Conservation (phyloP, 768 basidiomycete species). For the Termitomyces sp. region DNA sequence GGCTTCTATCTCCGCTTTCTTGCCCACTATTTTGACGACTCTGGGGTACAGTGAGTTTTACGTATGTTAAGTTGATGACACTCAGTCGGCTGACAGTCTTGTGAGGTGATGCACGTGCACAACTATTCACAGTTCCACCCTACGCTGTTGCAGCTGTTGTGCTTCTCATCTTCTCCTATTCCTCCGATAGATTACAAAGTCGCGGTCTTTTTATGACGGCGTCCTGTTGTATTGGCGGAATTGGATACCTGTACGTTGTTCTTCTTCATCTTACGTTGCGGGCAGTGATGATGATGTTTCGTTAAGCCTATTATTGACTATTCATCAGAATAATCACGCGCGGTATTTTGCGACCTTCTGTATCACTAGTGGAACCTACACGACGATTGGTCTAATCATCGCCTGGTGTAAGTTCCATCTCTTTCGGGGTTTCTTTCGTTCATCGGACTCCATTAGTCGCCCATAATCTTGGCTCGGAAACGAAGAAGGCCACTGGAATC, state of each 20-base stretch:
- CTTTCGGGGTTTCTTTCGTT: neutral
- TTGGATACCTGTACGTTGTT: slow-evolving; percentile 59
- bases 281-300: neutral
- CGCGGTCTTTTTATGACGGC: slow-evolving; percentile 48
- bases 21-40: slow-evolving; percentile 77
- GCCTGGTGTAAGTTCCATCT: slow-evolving; percentile 65
- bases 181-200: slow-evolving; percentile 64
- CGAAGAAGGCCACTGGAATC: slow-evolving; percentile 72
- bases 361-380: slow-evolving; percentile 74
- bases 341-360: slow-evolving; percentile 79
- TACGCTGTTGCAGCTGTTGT: slow-evolving; percentile 70
- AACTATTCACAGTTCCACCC: slow-evolving; percentile 78
- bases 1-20: slow-evolving; percentile 78
- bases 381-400: slow-evolving; percentile 68
- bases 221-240: slow-evolving; percentile 42
- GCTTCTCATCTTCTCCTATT: slow-evolving; percentile 53
- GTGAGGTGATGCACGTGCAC: slow-evolving; percentile 60
- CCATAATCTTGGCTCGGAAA: slow-evolving; percentile 76
- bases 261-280: neutral
- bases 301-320: slow-evolving; percentile 51
- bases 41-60: slow-evolving; percentile 62
- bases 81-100: slow-evolving; percentile 6
- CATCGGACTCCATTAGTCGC: slow-evolving; percentile 33
- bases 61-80: neutral
- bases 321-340: slow-evolving; percentile 51